Conservation (phyloP, 345 rosid species). For the Balakata baccata region DNA sequence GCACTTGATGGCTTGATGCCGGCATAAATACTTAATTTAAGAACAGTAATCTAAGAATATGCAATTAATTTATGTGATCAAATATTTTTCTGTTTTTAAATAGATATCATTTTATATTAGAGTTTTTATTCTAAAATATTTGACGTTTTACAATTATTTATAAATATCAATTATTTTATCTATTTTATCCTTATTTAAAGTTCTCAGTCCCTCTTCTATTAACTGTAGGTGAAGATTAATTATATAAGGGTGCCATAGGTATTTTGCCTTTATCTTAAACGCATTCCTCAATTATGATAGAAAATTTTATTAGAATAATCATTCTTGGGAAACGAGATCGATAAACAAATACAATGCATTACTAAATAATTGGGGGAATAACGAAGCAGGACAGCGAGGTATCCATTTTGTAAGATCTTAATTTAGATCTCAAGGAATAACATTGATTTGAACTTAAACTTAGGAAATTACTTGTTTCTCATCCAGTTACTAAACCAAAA, state of each 20-base stretch:
- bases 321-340: slow-evolving; percentile 17
- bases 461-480: slow-evolving; percentile 1
- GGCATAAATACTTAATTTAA: slow-evolving; percentile 28
- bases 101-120: no score
- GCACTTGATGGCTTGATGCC: slow-evolving; percentile 32
- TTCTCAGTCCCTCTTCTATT: no score
- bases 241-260: no score
- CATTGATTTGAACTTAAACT: slow-evolving; percentile 36
- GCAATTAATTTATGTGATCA: neutral
- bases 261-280: no score
- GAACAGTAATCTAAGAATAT: slow-evolving; percentile 22
- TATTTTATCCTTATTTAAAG: no score
- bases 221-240: no score
- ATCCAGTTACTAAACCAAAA: no score
- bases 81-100: no score
- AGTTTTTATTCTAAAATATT: no score
- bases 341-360: neutral
- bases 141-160: no score
- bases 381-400: slow-evolving; percentile 31
- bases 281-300: no score
- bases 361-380: slow-evolving; percentile 23
- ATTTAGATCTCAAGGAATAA: slow-evolving; percentile 41
- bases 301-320: neutral
- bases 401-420: slow-evolving; percentile 22
- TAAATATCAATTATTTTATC: no score